Conservation (phyloP, 2,329 filamentous ascomycete genomes). For the Bipolaris victoriae region DNA sequence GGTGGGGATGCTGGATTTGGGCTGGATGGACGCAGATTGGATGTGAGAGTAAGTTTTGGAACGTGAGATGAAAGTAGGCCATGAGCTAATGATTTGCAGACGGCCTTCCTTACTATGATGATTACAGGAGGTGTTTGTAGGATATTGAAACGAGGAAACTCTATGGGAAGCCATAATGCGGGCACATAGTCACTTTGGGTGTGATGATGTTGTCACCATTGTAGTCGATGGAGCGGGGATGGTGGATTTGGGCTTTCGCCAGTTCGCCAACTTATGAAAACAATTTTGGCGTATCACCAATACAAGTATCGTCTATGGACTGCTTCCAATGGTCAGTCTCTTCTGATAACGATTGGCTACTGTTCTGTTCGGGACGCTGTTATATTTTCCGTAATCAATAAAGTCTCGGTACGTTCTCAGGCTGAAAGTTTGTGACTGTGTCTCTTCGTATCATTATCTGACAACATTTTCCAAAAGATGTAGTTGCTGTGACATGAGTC, state of each 20-base stretch:
- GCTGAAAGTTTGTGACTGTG: too few species aligned
- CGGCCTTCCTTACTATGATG: not conserved
- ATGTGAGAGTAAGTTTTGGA: slow-evolving; percentile 7
- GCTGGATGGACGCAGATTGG: slow-evolving; percentile 2
- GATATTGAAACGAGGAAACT: not conserved
- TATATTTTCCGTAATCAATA: too few species aligned
- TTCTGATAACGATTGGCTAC: too few species aligned
- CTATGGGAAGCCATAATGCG: not conserved
- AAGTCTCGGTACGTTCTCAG: too few species aligned
- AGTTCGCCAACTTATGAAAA: too few species aligned
- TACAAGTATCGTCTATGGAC: too few species aligned
- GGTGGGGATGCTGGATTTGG: slow-evolving; percentile 8
- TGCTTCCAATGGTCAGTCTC: too few species aligned
- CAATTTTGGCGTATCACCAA: too few species aligned
- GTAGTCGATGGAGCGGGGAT: not conserved
- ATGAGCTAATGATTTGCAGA: not conserved
- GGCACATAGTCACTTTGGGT: not conserved
- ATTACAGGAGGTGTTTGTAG: not conserved
- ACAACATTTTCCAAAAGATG: not conserved
- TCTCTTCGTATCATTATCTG: not conserved
- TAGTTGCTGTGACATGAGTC: not conserved
- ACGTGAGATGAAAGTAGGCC: not conserved
- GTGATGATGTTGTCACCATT: not conserved
- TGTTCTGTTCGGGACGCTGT: too few species aligned
- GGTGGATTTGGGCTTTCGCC: too few species aligned